Base-by-base conservation (phyloP, 23 red algal species). In the Gracilaria domingensis region DNA sequence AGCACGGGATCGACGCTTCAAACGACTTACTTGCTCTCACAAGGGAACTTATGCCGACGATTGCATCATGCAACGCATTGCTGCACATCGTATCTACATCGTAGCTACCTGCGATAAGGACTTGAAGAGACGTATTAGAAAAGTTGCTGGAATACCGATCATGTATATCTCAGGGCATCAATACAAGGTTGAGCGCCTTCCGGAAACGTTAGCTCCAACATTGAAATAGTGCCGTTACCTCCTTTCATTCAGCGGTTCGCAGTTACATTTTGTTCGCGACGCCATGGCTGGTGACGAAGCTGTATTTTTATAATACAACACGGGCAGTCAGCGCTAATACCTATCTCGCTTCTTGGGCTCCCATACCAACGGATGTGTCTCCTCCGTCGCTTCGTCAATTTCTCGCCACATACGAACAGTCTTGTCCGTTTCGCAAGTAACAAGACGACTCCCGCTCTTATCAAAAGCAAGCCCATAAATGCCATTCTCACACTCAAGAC, bases 31-130 rank as follows among this genome's bases (percentile, higher is more conserved):
- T 50, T 99, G 97, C 54, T 91, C 93, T 26, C 97, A 99, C 85
- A 94, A 99, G 61, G 97, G 97, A 33, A 99, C 97, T 0, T 99
- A 99, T 65, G 97, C 97, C 56, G 97, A 99, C 78, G 97, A 99
- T 73, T 99, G 97, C 66, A 54, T 99, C 29, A 90, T 99, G 44
- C 86, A 99, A 33, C 93, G 97, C 40, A 88, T 96, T 16, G 72
- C 86, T 18, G 89, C 91, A 26, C 88, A 96, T 83, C 90, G 97
- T 53, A 85, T 99, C 13, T 99, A 93, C 66, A 94, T 99, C 64
- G 97, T 99, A 23, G 97, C 94, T 65, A 99, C 97, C 20, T 96
- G 93, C 44, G 97, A 99, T 90, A 83, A 82, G 30, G 97, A 99
- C 64, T 74, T 99, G 39, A 90, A 92, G 79, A 88, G 97, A 33